Evolutionary conservation across 352 stramenopile genomes (phyloP), one percentile per base, ranked within the genome.

Genomic region (Phytophthora litchii): DNA sequence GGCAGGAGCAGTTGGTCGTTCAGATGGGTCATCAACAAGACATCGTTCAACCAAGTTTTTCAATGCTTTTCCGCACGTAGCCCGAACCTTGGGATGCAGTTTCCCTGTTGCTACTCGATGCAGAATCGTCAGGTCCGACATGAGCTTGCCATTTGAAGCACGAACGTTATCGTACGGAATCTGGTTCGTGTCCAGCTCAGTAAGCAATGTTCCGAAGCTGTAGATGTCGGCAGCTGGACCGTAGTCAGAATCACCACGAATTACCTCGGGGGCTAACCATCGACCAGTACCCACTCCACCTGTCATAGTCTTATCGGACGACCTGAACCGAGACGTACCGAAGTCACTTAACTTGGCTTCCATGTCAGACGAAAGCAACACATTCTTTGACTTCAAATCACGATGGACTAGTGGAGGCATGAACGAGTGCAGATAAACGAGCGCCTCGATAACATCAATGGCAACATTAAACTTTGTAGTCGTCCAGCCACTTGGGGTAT

Each of bases 241-340:
- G 53, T 88, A 84, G 19, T 68, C 42, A 2, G 66, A 68, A 10
- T 86, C 72, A 16, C 75, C 73, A 8, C 67, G 63, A 34, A 74
- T 73, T n/a, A 88, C 63, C 40, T 88, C 78, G 0, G 78, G 78
- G 20, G 75, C 78, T 23, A 83, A 20, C 78, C 78, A 88, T 21
- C 75, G 70, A 46, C 68, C 70, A 3, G 78, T 87, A 12, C 78
- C 78, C 1, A 87, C 73, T 16, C 73, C 75, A 1, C 66, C 70
- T 9, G 60, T 74, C 52, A 71, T 73, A 0, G 68, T 75, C 6
- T 62, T 60, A n/a, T 71, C 48, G 7, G 40, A 19, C 17, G 60
- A 74, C 31, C 45, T 20, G 31, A 58, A 53, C 4, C 65, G 48
- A n/a, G 65, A 58, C 6, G 54, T 50, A 6, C 66, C 60, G 21